phyloP scores from a whole-genome alignment of 306 rosid genomes.

The Fragaria nilgerrensis region DNA sequence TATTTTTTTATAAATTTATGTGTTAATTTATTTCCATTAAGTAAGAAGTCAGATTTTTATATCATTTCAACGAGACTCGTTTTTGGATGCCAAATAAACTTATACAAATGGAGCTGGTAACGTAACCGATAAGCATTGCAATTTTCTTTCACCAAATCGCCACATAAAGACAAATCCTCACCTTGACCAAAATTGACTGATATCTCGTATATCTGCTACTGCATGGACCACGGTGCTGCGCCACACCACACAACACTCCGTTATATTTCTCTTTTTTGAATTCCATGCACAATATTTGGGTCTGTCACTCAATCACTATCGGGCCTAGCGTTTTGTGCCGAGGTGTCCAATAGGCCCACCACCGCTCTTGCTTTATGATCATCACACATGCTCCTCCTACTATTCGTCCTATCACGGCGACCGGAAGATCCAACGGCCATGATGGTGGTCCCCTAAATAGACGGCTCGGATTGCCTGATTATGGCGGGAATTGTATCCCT shows the following conservation, averaged over 20 bases:
- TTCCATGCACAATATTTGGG: not conserved
- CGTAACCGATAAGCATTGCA: conserved; percentile 1
- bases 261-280: not conserved
- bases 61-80: not conserved
- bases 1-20: too few relatives aligned
- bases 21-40: too few relatives aligned
- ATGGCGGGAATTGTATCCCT: conserved; percentile 78
- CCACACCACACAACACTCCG: not conserved
- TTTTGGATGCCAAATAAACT: not conserved
- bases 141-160: conserved; percentile 10
- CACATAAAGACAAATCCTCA: conserved; percentile 20
- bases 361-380: conserved; percentile 43
- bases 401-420: conserved; percentile 25
- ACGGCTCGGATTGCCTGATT: conserved; percentile 29
- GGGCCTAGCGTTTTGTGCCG: conserved; percentile 19
- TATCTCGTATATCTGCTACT: not conserved
- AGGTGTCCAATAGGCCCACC: conserved; percentile 33
- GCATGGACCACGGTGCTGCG: not conserved
- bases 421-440: conserved; percentile 23
- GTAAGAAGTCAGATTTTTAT: too few relatives aligned
- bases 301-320: conserved; percentile 18
- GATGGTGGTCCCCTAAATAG: conserved; percentile 8
- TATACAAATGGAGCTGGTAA: not conserved
- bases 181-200: not conserved
- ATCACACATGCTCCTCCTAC: conserved; percentile 40